phyloP scores from a whole-genome alignment of 2,329 filamentous ascomycete species.

The Diplocarpon mali region DNA sequence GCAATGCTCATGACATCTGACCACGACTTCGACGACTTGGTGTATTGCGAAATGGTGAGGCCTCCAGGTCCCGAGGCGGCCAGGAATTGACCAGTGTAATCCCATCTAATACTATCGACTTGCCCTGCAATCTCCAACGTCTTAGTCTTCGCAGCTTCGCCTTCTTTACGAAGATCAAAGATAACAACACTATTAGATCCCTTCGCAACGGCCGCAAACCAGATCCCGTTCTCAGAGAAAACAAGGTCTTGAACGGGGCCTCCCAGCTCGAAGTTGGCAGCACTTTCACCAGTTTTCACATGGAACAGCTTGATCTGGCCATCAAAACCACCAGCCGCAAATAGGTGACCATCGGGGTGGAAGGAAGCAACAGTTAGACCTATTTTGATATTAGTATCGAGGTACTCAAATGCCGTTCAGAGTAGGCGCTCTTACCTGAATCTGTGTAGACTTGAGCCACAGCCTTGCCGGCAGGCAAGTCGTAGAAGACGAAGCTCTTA shows the following conservation, averaged over 20 bases:
- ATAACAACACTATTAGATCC: constrained; percentile 70
- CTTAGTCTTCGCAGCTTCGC: constrained; percentile 70
- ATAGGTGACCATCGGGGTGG: constrained; percentile 92
- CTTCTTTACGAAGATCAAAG: constrained; percentile 87
- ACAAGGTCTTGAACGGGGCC: constrained; percentile 63
- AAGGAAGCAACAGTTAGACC: constrained; percentile 60
- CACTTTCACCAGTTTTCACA: constrained; percentile 65
- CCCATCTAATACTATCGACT: constrained; percentile 74
- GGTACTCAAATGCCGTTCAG: background rate
- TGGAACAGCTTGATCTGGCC: constrained; percentile 85
- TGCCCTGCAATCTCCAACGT: constrained; percentile 72
- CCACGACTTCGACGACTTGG: constrained; percentile 81
- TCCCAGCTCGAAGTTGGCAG: constrained; percentile 60
- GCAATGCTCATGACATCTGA: constrained; percentile 72
- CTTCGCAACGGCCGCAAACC: constrained; percentile 76
- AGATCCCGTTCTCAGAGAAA: constrained; percentile 96
- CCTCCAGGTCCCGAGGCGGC: constrained; percentile 71
- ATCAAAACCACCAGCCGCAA: constrained; percentile 70
- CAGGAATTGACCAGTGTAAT: constrained; percentile 90
- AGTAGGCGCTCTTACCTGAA: constrained; percentile 48
- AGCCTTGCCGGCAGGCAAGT: constrained; percentile 54
- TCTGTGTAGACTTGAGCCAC: constrained; percentile 73
- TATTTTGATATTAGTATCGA: constrained; percentile 11
- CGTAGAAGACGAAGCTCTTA: constrained; percentile 88
- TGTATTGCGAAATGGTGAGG: constrained; percentile 80